Evolutionary conservation across 768 basidiomycete species (phyloP).

Genomic region (Calocera viscosa): DNA sequence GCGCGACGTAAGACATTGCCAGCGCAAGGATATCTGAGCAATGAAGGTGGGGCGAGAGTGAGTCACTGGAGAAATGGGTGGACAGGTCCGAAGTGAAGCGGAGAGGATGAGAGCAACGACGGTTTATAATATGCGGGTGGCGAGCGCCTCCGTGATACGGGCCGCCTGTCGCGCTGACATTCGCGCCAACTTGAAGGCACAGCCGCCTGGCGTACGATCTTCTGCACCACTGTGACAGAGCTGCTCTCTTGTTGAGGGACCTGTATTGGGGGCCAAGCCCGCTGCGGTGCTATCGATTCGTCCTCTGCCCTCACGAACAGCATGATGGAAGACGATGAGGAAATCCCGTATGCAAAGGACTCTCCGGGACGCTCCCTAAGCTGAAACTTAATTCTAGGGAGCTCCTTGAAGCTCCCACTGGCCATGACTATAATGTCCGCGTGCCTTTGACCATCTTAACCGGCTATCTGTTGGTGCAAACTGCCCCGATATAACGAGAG

Average conservation of each 20-base stretch:
- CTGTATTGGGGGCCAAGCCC: too few species aligned
- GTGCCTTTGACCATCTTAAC: constrained; percentile 91
- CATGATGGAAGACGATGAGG: constrained; percentile 35
- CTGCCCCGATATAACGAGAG: not conserved
- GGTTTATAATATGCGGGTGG: not conserved
- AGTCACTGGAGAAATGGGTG: not conserved
- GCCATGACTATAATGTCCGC: constrained; percentile 20
- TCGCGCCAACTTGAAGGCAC: not conserved
- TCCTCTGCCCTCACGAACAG: too few species aligned
- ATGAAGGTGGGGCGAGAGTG: not conserved
- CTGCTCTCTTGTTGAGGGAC: too few species aligned
- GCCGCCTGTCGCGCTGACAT: not conserved
- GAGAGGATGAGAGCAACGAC: not conserved
- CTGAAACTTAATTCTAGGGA: not conserved
- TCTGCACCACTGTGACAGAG: not conserved
- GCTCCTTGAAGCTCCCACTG: constrained; percentile 10
- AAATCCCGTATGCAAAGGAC: constrained; percentile 40
- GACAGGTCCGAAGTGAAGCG: too few species aligned
- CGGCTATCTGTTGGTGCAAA: constrained; percentile 71
- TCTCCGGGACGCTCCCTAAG: not conserved
- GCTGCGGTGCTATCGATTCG: not conserved
- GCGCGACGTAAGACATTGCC: not conserved
- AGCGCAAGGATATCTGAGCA: not conserved
- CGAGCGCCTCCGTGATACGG: not conserved
- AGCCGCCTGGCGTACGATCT: not conserved